Conservation (phyloP, 441 rosid species). For the Populus hybrid region DNA sequence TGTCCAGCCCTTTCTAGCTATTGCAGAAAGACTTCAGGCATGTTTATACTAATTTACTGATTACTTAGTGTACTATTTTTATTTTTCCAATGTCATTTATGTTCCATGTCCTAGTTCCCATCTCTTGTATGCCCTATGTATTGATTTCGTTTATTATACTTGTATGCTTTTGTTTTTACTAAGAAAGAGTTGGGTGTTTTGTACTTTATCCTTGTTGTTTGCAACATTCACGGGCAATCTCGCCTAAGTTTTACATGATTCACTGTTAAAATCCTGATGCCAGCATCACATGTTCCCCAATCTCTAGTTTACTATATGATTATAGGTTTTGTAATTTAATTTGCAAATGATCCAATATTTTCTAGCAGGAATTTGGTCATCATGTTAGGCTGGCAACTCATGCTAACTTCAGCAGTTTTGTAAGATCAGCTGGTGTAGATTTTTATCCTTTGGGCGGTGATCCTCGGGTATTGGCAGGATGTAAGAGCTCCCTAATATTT, state of each 20-base stretch:
- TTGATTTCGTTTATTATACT: background rate
- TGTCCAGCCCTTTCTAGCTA: constrained; percentile 92
- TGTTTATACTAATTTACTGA: constrained; percentile 22
- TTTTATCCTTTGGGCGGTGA: constrained; percentile 97
- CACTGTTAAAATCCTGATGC: background rate
- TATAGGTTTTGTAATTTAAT: background rate
- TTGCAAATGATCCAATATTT: constrained; percentile 14
- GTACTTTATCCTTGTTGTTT: background rate
- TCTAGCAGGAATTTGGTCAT: constrained; percentile 90
- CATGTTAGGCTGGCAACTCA: constrained; percentile 96
- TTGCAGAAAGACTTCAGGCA: constrained; percentile 96
- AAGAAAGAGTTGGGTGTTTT: background rate
- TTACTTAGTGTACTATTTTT: constrained; percentile 6
- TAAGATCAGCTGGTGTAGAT: constrained; percentile 80
- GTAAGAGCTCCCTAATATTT: constrained; percentile 51
- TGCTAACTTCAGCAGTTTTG: constrained; percentile 76
- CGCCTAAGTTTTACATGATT: background rate
- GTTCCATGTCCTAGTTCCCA: background rate
- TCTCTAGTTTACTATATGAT: background rate
- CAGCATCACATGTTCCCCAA: background rate
- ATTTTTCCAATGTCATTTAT: background rate
- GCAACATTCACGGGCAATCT: background rate
- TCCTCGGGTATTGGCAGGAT: constrained; percentile 93
- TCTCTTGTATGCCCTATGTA: background rate
- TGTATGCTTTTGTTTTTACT: background rate